Evolutionary conservation across 345 rosid genomes (phyloP), one percentile per base, ranked within the genome.

Genomic region (Corchorus olitorius): DNA sequence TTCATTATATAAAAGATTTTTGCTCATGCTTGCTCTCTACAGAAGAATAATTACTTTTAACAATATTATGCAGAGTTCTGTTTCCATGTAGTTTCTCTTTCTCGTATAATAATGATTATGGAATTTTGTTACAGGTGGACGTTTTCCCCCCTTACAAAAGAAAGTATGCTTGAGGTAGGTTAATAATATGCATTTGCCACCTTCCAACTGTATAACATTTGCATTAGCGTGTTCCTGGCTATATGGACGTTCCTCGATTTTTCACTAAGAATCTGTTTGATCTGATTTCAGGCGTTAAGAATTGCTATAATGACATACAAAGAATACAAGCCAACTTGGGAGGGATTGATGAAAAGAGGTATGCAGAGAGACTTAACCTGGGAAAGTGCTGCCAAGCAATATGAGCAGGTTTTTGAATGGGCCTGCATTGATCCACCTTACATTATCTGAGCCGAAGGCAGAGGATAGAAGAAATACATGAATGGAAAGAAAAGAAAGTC

Each of bases 401-500:
- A 96, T 62, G 98, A 92, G 81, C 92, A 93, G 84, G 89, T 91
- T 45, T 93, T 96, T 10, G 85, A 89, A 61, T 96, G 99, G 99
- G 94, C 87, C 27, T 87, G 75, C 87, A 69, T 86, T 8, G 99
- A 92, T 81, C 90, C 85, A 14, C 97, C 99, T 22, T 95, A 92
- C 41, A 76, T 93, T 60, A 69, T 45, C 33, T 92, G 83, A 83
- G 64, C 33, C 12, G 14, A 58, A 19, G 56, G 55, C 2, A 7
- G 65, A 41, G 56, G 8, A n/a, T 14, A 27, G n/a, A 56, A 27
- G n/a, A 56, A 58, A 16, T 48, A 35, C 33, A 53, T 11, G 10
- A 52, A 17, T 22, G 16, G 63, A 4, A 10, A 27, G 39, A 17
- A 35, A 22, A 46, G 39, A 49, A 8, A 60, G 19, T n/a, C 46